Evolutionary conservation across 1,284 basidiomycete genomes (phyloP).

Genomic region (Ceratobasidium sp.): DNA sequence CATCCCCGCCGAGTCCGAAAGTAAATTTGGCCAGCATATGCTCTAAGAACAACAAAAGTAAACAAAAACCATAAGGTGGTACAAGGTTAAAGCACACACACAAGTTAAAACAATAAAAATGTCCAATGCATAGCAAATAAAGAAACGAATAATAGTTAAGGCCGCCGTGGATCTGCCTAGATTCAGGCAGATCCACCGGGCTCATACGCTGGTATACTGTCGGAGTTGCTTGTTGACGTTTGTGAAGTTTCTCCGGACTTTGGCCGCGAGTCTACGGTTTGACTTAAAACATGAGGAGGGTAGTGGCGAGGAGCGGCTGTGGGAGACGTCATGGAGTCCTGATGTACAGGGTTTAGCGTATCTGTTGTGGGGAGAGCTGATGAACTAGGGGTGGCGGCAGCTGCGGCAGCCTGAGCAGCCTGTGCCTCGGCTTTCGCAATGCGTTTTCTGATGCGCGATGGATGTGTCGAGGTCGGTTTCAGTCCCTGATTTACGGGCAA

Average conservation of each 20-base stretch:
- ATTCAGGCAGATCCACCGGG: constrained; percentile 36
- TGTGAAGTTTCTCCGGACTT: constrained; percentile 37
- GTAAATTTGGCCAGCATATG: constrained; percentile 5
- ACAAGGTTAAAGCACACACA: constrained; percentile 12
- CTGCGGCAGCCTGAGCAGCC: constrained; percentile 3
- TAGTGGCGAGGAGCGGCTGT: constrained; percentile 25
- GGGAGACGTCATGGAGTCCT: constrained; percentile 27
- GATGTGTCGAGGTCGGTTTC: constrained; percentile 35
- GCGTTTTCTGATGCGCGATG: constrained; percentile 36
- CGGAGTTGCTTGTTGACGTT: constrained; percentile 10
- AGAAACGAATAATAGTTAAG: constrained; percentile 32
- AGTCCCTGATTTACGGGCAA: constrained; percentile 8
- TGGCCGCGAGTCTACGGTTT: constrained; percentile 26
- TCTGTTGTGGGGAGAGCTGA: constrained; percentile 13
- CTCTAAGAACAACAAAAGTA: constrained; percentile 11
- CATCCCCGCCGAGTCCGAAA: background rate
- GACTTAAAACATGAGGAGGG: constrained; percentile 17
- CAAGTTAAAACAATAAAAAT: constrained; percentile 21
- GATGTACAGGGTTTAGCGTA: background rate
- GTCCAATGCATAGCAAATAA: constrained; percentile 36
- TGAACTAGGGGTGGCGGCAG: constrained; percentile 26
- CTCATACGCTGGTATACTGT: constrained; percentile 5
- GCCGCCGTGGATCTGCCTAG: constrained; percentile 27
- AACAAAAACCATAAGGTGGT: constrained; percentile 15
- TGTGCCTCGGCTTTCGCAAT: constrained; percentile 36